Evolutionary conservation across 2,329 filamentous ascomycete genomes (phyloP).

Genomic region (Daldinia eschscholtzii): DNA sequence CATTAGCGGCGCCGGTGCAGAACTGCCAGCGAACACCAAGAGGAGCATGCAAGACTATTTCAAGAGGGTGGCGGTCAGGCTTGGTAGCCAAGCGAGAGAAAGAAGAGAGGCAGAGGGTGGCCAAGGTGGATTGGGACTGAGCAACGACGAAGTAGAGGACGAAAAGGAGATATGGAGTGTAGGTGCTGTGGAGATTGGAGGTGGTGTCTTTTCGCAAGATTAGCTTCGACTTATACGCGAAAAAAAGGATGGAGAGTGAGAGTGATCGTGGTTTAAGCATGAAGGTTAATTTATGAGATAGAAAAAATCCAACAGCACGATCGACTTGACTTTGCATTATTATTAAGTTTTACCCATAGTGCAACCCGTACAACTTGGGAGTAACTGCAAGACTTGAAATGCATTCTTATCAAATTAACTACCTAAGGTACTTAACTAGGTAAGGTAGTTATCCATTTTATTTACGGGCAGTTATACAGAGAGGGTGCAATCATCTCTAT

Average conservation of each 20-base stretch:
- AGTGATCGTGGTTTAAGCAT: constrained; percentile 6
- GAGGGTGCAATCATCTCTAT: not conserved
- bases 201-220: constrained; percentile 67
- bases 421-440: too few species aligned
- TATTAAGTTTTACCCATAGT: not conserved
- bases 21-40: constrained; percentile 79
- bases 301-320: not conserved
- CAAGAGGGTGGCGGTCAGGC: constrained; percentile 86
- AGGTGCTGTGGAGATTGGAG: constrained; percentile 84
- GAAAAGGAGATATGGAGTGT: constrained; percentile 97
- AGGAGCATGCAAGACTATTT: constrained; percentile 97
- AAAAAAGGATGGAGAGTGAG: not conserved
- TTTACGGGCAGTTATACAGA: too few species aligned
- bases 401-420: not conserved
- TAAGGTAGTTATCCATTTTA: too few species aligned
- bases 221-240: constrained; percentile 25
- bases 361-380: not conserved
- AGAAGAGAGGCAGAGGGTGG: constrained; percentile 92
- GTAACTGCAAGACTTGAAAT: not conserved
- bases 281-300: constrained; percentile 25
- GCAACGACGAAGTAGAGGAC: constrained; percentile 92
- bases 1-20: constrained; percentile 74
- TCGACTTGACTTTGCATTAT: not conserved
- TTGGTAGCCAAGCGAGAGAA: constrained; percentile 90
- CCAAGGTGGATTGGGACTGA: constrained; percentile 84